Percentiles rank a stretch among this genome's conserved stretches.
Conservation (phyloP, 2,329 filamentous ascomycete genomes). For the Aspergillus sp. region DNA sequence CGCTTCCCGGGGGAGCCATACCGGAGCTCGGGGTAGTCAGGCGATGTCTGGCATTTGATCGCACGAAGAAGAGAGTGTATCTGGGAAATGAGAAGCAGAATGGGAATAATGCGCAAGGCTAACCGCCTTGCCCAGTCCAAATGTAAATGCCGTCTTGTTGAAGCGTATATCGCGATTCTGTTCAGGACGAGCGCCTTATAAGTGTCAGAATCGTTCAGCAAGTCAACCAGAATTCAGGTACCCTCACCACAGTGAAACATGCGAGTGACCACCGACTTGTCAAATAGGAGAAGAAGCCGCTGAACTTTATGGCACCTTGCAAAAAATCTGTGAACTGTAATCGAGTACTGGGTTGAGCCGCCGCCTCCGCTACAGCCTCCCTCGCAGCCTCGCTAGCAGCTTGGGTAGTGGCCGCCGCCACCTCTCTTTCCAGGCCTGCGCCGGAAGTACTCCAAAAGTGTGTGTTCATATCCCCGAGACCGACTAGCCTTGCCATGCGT, state of each 20-base stretch:
- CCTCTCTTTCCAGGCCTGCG: conserved; percentile 34
- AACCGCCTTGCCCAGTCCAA: conserved; percentile 73
- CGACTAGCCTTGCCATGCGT: conserved; percentile 30
- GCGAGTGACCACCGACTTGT: conserved; percentile 90
- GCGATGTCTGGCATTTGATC: conserved; percentile 87
- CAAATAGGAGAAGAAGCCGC: conserved; percentile 84
- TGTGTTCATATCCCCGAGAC: conserved; percentile 27
- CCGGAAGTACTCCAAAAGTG: conserved; percentile 25
- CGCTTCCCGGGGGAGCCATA: conserved; percentile 67
- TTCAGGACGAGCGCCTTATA: conserved; percentile 77
- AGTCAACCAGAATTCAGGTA: background rate
- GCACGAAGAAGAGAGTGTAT: conserved; percentile 72
- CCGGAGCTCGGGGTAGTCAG: conserved; percentile 66
- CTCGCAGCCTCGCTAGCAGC: conserved; percentile 34
- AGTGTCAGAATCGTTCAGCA: background rate
- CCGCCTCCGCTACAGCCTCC: conserved; percentile 34
- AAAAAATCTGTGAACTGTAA: conserved; percentile 46
- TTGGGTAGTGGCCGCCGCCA: conserved; percentile 42
- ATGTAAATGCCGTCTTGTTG: conserved; percentile 75
- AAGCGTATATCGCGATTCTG: conserved; percentile 89
- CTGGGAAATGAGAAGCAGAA: conserved; percentile 69
- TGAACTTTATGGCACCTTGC: conserved; percentile 65
- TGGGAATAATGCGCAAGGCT: conserved; percentile 67
- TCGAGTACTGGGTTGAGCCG: conserved; percentile 31
- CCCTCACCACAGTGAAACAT: conserved; percentile 71